Percentiles rank a stretch among this genome's conserved stretches.
Conservation (phyloP, 1,284 basidiomycete species). For the Jaminaea rosea region DNA sequence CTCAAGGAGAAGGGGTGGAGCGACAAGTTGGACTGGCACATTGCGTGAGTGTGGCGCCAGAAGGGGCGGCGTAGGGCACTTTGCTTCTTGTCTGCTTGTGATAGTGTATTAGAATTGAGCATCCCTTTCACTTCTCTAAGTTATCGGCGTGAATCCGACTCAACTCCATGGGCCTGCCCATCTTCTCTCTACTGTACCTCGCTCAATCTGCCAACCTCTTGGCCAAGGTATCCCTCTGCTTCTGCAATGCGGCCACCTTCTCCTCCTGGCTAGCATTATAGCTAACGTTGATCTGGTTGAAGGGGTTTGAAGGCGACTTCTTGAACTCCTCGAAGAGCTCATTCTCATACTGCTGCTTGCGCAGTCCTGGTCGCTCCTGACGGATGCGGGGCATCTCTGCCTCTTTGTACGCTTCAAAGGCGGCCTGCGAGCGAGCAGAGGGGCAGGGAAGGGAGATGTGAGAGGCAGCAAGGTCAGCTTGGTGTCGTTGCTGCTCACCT, state of each 20-base stretch:
- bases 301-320: slow-evolving; percentile 82
- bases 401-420: slow-evolving; percentile 86
- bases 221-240: slow-evolving; percentile 40
- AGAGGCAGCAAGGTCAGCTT: slow-evolving; percentile 9
- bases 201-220: slow-evolving; percentile 20
- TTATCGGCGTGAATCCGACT: too few species aligned
- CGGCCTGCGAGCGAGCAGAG: slow-evolving; percentile 55
- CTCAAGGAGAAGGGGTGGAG: slow-evolving; percentile 39
- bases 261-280: slow-evolving; percentile 78
- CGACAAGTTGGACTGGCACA: slow-evolving; percentile 35
- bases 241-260: slow-evolving; percentile 62
- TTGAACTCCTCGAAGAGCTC: slow-evolving; percentile 50
- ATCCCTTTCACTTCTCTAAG: too few species aligned
- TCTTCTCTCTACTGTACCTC: too few species aligned
- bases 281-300: slow-evolving; percentile 45
- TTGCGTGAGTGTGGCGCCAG: slow-evolving; percentile 5
- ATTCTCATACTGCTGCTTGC: slow-evolving; percentile 70
- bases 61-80: background rate
- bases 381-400: slow-evolving; percentile 69
- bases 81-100: too few species aligned
- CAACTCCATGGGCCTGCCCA: too few species aligned
- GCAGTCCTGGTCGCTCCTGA: slow-evolving; percentile 70
- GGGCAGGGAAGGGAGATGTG: too few species aligned
- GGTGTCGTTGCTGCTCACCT: slow-evolving; percentile 5
- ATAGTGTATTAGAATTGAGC: too few species aligned